A percentile compares a stretch with the other conserved stretches of the same genome.
Evolutionary conservation across 768 basidiomycete genomes (phyloP).

Genomic region (Pleurotus citrinopileatus): DNA sequence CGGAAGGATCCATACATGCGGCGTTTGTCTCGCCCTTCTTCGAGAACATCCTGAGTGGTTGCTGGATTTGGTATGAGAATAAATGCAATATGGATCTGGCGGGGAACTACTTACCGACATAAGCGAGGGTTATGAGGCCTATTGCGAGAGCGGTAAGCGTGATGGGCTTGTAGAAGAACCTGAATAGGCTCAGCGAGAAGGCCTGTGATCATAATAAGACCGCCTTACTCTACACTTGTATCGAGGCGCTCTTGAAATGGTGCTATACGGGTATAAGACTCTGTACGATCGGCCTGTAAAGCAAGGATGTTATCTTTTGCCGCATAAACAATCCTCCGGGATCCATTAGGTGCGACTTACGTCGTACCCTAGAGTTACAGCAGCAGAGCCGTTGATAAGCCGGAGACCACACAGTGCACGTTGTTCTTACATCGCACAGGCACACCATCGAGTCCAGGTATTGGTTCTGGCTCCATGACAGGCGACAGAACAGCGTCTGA

Average conservation of each 20-base stretch:
- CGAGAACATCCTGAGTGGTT: constrained; percentile 79
- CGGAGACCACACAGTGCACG: constrained; percentile 6
- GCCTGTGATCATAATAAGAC: constrained; percentile 14
- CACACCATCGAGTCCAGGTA: constrained; percentile 67
- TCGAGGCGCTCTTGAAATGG: constrained; percentile 85
- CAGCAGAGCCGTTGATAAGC: constrained; percentile 15
- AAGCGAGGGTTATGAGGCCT: constrained; percentile 68
- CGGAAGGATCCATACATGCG: constrained; percentile 58
- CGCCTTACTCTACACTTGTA: constrained; percentile 75
- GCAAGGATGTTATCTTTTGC: constrained; percentile 11
- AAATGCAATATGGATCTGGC: not conserved
- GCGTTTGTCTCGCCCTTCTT: constrained; percentile 79
- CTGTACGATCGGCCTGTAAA: constrained; percentile 74
- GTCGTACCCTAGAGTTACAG: constrained; percentile 68
- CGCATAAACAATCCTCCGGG: constrained; percentile 17
- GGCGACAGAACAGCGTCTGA: constrained; percentile 54
- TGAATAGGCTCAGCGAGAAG: constrained; percentile 23
- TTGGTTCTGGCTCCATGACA: constrained; percentile 57
- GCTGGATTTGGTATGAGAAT: constrained; percentile 29
- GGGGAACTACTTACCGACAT: constrained; percentile 35
- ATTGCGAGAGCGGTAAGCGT: constrained; percentile 72
- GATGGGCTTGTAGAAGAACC: constrained; percentile 85
- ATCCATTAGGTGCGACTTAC: constrained; percentile 44
- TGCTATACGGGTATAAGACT: constrained; percentile 77
- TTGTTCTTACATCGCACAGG: constrained; percentile 78